These are phyloP conservation scores for Fusarium xylarioides DNA, from an alignment of 2,329 filamentous ascomycete genomes.

Conservation along the genomic window DNA sequence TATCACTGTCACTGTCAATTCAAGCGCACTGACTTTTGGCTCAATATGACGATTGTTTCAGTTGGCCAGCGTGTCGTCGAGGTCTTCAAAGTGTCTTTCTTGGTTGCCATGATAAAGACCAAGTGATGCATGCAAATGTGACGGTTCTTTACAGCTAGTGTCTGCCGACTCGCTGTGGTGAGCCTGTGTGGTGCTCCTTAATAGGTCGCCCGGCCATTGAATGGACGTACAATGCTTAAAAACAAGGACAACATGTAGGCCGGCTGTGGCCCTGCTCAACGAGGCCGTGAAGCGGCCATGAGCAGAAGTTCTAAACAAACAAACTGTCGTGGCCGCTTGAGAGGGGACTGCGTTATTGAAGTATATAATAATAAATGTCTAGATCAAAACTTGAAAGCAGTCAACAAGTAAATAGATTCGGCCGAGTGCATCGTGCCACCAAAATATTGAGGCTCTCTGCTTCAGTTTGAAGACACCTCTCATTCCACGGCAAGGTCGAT, in stretches of 20 bases:
- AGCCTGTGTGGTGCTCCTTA: slow-evolving; percentile 32
- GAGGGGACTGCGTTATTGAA: neutral
- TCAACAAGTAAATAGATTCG: slow-evolving; percentile 11
- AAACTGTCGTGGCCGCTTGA: slow-evolving; percentile 31
- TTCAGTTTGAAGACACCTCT: neutral
- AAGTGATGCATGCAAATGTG: slow-evolving; percentile 16
- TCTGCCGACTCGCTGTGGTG: slow-evolving; percentile 34
- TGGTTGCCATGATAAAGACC: slow-evolving; percentile 11
- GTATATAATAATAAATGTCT: neutral
- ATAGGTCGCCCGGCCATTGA: slow-evolving; percentile 9
- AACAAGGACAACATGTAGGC: slow-evolving; percentile 30
- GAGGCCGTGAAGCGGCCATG: slow-evolving; percentile 26
- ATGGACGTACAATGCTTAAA: slow-evolving; percentile 31
- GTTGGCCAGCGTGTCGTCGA: neutral
- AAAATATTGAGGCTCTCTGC: slow-evolving; percentile 19
- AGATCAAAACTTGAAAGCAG: neutral
- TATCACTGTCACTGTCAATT: neutral
- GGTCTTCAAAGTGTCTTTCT: slow-evolving; percentile 12
- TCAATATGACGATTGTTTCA: slow-evolving; percentile 25
- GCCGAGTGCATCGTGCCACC: slow-evolving; percentile 5
- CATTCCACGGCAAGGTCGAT: slow-evolving; percentile 11
- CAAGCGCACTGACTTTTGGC: slow-evolving; percentile 11
- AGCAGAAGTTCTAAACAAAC: slow-evolving; percentile 40
- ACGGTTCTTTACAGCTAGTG: slow-evolving; percentile 31
- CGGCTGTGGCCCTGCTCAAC: slow-evolving; percentile 31